These are phyloP conservation scores for Purpureocillium takamizusanense DNA, from an alignment of 2,329 filamentous ascomycete genomes.

Conservation along the genomic window DNA sequence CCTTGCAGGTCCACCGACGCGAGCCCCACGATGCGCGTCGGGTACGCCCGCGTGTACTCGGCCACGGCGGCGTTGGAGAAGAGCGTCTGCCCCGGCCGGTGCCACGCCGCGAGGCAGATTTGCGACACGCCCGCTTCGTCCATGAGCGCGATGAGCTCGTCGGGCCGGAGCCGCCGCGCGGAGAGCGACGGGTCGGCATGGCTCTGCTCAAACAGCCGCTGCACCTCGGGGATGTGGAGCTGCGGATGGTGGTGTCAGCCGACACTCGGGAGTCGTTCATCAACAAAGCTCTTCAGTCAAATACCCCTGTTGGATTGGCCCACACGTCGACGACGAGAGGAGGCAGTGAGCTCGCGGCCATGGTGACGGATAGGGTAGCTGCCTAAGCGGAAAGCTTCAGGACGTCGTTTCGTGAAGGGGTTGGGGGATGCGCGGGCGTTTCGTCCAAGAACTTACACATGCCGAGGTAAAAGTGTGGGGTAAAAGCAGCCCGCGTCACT, in stretches of 20 bases:
- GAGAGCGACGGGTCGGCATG: conserved; percentile 4
- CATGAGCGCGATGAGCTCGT: conserved; percentile 7
- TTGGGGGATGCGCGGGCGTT: too few relatives aligned
- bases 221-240: conserved; percentile 3
- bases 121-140: conserved; percentile 6
- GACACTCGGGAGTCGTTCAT: too few relatives aligned
- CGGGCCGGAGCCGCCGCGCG: conserved; percentile 1
- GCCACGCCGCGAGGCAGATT: conserved; percentile 7
- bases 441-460: background rate
- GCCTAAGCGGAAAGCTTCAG: too few relatives aligned
- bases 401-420: too few relatives aligned
- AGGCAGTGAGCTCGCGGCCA: too few relatives aligned
- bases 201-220: conserved; percentile 6
- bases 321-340: conserved; percentile 6
- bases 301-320: conserved; percentile 5
- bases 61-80: conserved; percentile 7
- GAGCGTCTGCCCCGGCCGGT: conserved; percentile 4
- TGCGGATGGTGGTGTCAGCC: background rate
- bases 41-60: conserved; percentile 6
- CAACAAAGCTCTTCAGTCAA: too few relatives aligned
- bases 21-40: conserved; percentile 6
- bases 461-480: conserved; percentile 11
- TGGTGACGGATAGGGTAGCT: too few relatives aligned
- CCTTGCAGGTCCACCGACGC: conserved; percentile 6
- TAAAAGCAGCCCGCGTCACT: too few relatives aligned